Base-by-base conservation (phyloP, 2,329 filamentous ascomycete species). In the Phymatotrichopsis omnivora region DNA sequence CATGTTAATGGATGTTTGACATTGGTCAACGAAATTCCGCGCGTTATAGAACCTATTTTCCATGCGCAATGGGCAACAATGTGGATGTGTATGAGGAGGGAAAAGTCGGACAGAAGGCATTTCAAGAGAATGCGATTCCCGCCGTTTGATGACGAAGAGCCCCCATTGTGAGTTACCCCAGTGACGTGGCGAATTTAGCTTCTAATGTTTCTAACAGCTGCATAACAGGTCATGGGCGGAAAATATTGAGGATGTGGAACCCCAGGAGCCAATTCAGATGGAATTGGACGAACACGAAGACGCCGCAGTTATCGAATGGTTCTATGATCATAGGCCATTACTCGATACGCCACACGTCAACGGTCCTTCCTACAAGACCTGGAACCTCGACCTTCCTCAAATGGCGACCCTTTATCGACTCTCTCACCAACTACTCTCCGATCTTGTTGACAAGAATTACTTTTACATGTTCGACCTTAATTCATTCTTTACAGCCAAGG, bases 71-170 rank as follows among this genome's bases (percentile, higher is more conserved):
- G 91, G 91, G 91, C 91, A 10, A 93, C 89, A 43, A 98, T 98
- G 91, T 98, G 91, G 91, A 80, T 93, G 20, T 85, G 83, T 33
- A 98, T 98, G 91, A 79, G 91, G 58, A 82, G 93, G 58, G 91
- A 98, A 63, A 98, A 98, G 72, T 91, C 86, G 61, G 91, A 98
- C 60, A 73, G 91, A 64, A 72, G 89, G 61, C 77, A 96, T 58
- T 98, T 98, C 73, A 98, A 98, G 71, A 79, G 91, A 55, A 98
- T 98, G 91, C 79, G 93, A 57, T 98, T 98, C 59, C 91, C 91
- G 14, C 93, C 93, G 0, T 98, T 98, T 57, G 91, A 98, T 57
- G 93, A 98, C 61, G 91, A 98, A 68, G 91, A 98, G 61, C 93
- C 91, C 4, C 93, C 91, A 10, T 71, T 98, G 56, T 51, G 45